Evolutionary conservation across 495 filamentous ascomycete species (phyloP).

Genomic region (Aspergillus bridgeri): DNA sequence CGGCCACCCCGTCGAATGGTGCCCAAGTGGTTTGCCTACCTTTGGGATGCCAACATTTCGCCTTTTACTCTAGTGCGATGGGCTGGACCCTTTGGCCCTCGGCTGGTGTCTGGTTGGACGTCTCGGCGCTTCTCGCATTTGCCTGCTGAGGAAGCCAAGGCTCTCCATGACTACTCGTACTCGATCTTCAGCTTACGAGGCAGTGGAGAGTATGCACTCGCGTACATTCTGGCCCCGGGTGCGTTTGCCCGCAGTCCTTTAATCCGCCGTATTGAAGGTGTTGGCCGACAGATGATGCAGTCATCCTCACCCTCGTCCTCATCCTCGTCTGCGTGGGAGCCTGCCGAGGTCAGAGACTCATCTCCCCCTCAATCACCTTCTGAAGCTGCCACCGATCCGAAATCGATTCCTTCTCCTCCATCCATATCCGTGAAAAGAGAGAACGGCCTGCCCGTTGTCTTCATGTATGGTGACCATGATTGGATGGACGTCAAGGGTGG

Average conservation of each 20-base stretch:
- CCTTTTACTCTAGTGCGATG: constrained; percentile 89
- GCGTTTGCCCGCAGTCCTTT: constrained; percentile 88
- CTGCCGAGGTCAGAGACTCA: constrained; percentile 11
- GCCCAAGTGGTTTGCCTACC: constrained; percentile 80
- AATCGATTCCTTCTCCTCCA: constrained; percentile 5
- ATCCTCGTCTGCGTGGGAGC: constrained; percentile 9
- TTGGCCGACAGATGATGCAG: constrained; percentile 64
- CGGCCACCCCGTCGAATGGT: constrained; percentile 57
- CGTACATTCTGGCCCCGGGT: constrained; percentile 89
- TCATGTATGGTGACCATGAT: constrained; percentile 96
- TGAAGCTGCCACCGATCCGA: constrained; percentile 3
- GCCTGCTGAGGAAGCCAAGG: constrained; percentile 73
- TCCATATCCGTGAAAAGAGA: constrained; percentile 45
- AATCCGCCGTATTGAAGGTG: constrained; percentile 79
- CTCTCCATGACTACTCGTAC: constrained; percentile 88
- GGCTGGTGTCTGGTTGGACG: constrained; percentile 93
- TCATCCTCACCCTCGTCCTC: constrained; percentile 20
- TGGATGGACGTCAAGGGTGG: constrained; percentile 97
- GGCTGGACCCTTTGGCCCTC: constrained; percentile 86
- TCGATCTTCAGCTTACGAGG: constrained; percentile 89
- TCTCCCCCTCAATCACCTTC: constrained; percentile 6
- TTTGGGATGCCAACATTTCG: constrained; percentile 97
- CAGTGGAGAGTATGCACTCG: constrained; percentile 90
- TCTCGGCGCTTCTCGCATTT: constrained; percentile 87
- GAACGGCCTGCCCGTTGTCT: constrained; percentile 75